These are phyloP conservation scores for Populus ilicifolia DNA, from an alignment of 345 rosid genomes.

Conservation along the genomic window DNA sequence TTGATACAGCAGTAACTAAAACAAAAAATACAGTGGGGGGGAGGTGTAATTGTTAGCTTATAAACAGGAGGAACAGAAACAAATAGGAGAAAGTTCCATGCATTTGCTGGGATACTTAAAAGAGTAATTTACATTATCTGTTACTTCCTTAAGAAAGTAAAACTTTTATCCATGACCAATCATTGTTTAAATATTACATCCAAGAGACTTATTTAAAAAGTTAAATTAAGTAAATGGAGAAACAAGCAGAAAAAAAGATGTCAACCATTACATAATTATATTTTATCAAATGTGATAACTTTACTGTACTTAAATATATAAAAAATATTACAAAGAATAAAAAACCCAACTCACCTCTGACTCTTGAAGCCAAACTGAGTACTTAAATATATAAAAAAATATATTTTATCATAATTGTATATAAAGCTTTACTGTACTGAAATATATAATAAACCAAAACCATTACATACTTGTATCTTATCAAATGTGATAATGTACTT, in stretches of 20 bases:
- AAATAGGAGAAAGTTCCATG: not conserved
- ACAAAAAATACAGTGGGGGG: not conserved
- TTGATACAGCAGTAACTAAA: conserved; percentile 47
- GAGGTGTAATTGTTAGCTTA: not conserved
- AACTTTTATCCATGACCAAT: not conserved
- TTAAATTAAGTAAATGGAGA: not conserved
- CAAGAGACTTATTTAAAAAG: not conserved
- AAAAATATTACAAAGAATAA: not conserved
- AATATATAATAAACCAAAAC: too few relatives aligned
- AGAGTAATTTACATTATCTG: not conserved
- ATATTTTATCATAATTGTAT: too few relatives aligned
- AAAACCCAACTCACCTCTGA: not conserved
- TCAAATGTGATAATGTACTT: not conserved
- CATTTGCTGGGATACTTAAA: not conserved
- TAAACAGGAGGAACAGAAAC: not conserved
- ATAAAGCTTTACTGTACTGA: too few relatives aligned
- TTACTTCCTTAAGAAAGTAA: not conserved
- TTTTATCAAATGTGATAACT: not conserved
- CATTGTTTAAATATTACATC: not conserved
- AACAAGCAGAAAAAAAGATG: not conserved
- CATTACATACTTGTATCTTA: not conserved
- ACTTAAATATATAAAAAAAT: too few relatives aligned
- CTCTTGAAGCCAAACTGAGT: not conserved
- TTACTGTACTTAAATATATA: not conserved
- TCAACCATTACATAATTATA: not conserved